Base-by-base conservation (phyloP, 2,329 filamentous ascomycete species). In the Phialocephala sp. region DNA sequence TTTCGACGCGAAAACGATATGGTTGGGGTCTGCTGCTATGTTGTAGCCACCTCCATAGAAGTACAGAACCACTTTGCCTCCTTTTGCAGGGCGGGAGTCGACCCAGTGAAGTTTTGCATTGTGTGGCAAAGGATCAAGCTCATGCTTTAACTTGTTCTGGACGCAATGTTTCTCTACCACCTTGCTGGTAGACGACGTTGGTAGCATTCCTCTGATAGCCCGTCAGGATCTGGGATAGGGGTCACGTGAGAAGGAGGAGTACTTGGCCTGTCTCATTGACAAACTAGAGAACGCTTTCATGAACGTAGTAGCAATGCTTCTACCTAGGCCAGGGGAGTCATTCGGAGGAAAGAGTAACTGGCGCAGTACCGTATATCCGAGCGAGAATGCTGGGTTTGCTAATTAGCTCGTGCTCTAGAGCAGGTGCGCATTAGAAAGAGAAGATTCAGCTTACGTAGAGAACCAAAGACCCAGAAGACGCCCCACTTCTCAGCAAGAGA, bases 11-110 rank as follows among this genome's bases (percentile, higher is more conserved):
- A 85, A 77, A 69, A 85, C 82, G 50, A 78, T 80, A 24, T 64
- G 58, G 9, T 43, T 55, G 14, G 78, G 67, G n/a, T 75, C 78
- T 18, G 79, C 80, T 5, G 84, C 78, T 9, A 84, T 65, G 1
- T 80, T 80, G 70, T 85, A 88, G 1, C 85, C 85, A 45, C 86
- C 86, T 24, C 83, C 80, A 65, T 83, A 80, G 60, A 79, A 78
- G 69, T 79, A 83, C 1, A 82, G 69, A 14, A 82, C 70, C 6
- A 79, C 70, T 57, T 80, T 80, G 22, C 32, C 36, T 8, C 50
- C 52, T 8, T 37, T 52, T 14, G 35, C 27, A 4, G 64, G 61
- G 2, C 35, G 18, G 9, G 35, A 37, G 9, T 58, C 62, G n/a
- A 67, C 32, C 58, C 62, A 67, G 24, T 65, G 63, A 2, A 63